Percentiles rank a stretch among this genome's conserved stretches.
Conservation (phyloP, 2,329 filamentous ascomycete genomes). For the Raffaelea albimanens region DNA sequence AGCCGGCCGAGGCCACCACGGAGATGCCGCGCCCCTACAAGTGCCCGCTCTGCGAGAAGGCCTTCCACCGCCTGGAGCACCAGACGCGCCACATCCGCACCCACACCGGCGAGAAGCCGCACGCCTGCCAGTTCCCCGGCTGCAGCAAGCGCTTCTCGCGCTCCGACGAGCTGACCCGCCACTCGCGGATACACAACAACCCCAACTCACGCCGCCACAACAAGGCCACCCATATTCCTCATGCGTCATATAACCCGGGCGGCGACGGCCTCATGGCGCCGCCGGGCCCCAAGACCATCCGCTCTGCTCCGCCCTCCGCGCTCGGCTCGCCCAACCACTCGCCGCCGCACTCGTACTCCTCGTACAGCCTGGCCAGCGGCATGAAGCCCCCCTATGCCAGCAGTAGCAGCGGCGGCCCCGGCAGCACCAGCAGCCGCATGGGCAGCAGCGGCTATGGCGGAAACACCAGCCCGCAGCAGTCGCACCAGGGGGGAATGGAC, state of each 20-base stretch:
- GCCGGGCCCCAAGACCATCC: conserved; percentile 65
- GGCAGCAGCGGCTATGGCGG: conserved; percentile 1
- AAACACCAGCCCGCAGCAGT: conserved; percentile 18
- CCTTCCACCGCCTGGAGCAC: conserved; percentile 95
- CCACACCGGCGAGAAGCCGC: conserved; percentile 69
- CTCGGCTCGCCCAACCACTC: conserved; percentile 92
- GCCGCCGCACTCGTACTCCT: conserved; percentile 81
- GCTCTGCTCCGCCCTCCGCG: conserved; percentile 79
- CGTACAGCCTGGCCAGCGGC: conserved; percentile 44
- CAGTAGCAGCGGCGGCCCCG: conserved; percentile 19
- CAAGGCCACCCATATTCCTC: conserved; percentile 51
- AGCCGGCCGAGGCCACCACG: conserved; percentile 42
- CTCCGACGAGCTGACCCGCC: conserved; percentile 90
- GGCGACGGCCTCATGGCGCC: conserved; percentile 67
- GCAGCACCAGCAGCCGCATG: conserved; percentile 21
- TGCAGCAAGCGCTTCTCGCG: conserved; percentile 96
- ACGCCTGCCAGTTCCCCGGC: conserved; percentile 88
- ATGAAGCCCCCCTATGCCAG: conserved; percentile 37
- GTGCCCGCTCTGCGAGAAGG: conserved; percentile 95
- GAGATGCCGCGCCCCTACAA: conserved; percentile 96
- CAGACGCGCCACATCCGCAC: conserved; percentile 88
- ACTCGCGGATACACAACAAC: conserved; percentile 98
- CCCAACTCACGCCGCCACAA: conserved; percentile 91
- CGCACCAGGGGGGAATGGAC: conserved; percentile 35
- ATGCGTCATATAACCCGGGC: conserved; percentile 34